These are phyloP conservation scores for Penicillium dipodomyicola DNA, from an alignment of 495 filamentous ascomycete genomes.

Conservation along the genomic window DNA sequence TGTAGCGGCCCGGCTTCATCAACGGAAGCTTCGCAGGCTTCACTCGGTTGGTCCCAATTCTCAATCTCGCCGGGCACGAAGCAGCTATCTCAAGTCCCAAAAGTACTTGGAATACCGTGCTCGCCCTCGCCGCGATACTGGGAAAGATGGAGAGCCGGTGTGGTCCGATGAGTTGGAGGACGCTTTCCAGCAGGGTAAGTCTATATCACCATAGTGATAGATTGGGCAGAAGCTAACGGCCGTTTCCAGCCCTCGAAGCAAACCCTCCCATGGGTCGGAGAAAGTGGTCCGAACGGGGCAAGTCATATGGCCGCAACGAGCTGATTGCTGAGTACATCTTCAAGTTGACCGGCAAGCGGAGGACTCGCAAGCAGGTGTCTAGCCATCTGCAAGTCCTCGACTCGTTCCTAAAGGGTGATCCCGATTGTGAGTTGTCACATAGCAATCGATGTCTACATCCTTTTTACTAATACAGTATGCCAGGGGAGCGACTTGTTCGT, in stretches of 20 bases:
- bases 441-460: neutral
- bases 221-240: constrained; percentile 8
- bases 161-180: constrained; percentile 86
- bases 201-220: neutral
- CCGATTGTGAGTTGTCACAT: constrained; percentile 41
- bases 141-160: constrained; percentile 54
- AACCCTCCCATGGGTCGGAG: constrained; percentile 79
- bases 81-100: constrained; percentile 45
- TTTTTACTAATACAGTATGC: constrained; percentile 16
- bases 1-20: constrained; percentile 36
- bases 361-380: constrained; percentile 85
- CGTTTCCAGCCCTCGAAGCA: constrained; percentile 64
- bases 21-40: constrained; percentile 39
- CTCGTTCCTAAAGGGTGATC: constrained; percentile 65
- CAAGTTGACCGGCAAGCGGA: constrained; percentile 60
- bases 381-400: constrained; percentile 98
- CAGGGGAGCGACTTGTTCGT: constrained; percentile 47
- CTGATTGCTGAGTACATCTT: constrained; percentile 81
- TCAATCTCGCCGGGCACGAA: constrained; percentile 35
- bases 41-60: constrained; percentile 38
- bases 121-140: constrained; percentile 59
- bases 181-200: constrained; percentile 85
- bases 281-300: constrained; percentile 70
- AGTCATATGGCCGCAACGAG: constrained; percentile 85
- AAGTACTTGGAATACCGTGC: constrained; percentile 64